Evolutionary conservation across 306 rosid genomes (phyloP), one percentile per base, ranked within the genome.

Genomic region (Cucumis hystrix): DNA sequence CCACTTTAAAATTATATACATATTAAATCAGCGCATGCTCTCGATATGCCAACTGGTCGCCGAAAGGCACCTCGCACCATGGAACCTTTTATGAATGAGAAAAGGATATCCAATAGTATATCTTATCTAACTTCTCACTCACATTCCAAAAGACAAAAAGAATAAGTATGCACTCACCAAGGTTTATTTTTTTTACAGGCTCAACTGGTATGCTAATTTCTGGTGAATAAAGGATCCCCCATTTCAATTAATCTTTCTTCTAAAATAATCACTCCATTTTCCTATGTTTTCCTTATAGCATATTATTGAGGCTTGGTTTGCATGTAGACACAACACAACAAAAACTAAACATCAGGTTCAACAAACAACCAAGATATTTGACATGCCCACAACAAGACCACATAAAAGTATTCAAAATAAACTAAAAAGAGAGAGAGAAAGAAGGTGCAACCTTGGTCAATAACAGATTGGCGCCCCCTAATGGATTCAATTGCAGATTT

Each of bases 401-500:
- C 66, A 7, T 74, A 74, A 21, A 43, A 18, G 64, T 45, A 15
- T 35, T 65, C 30, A 30, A 78, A 45, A 65, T 3, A n/a, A 33
- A 52, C 15, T 73, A 16, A 63, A 54, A 61, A 39, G 37, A 77
- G 75, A 75, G 12, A 33, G 69, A 76, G 20, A 62, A 35, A 7
- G 58, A 65, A 23, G 66, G 39, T 18, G 49, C 28, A 35, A 95
- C 99, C 99, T 92, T 95, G 99, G 83, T 95, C 99, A 49, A 92
- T 91, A 74, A 95, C 99, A 77, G 97, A 87, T 72, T 95, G 99
- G 56, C 90, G 92, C 39, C 99, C 99, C 87, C 99, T 85, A 69
- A 95, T 85, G 76, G 97, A 75, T 75, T 95, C 96, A 33, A 95
- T 78, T 18, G 99, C 97, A 78, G 99, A 80, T 83, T 89, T 89